Evolutionary conservation across 805 yeast species (phyloP), one percentile per base, ranked within the genome.

Genomic region (Yamadazyma ubonensis): DNA sequence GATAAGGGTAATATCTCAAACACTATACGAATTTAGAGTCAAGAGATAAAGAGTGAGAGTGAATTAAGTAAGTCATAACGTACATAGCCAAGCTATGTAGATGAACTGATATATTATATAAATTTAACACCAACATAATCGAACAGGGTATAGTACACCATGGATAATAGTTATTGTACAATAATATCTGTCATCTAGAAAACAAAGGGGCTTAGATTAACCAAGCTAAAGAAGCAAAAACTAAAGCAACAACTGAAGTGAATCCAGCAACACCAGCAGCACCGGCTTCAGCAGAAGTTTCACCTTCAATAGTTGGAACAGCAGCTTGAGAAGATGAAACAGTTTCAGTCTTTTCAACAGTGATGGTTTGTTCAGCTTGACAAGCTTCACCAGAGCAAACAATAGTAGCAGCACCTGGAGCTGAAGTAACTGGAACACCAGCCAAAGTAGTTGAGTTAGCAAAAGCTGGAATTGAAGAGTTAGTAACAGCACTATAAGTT

Each of bases 241-340:
- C 55, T 14, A 66, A 46, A 20, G 67, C 70, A 41, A 63, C 57
- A 11, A 63, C 61, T 39, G 67, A 46, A 22, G 58, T 49, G 33
- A 52, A 43, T 42, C 59, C 70, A 18, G 53, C 58, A 47, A 45
- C 46, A 31, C 50, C 59, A 21, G 50, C 34, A 58, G 51, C 57
- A 49, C 50, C 58, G 42, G 46, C 60, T 55, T 51, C 56, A 65
- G 62, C 35, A 26, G 48, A 41, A 27, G 41, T 41, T 18, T 36
- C 43, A 20, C 44, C 41, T 31, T 38, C 42, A 15, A 15, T 14
- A 12, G 54, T 54, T 17, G 55, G 53, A 27, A 67, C 59, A 6
- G 42, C 45, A 19, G 52, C 52, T 7, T 48, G 44, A 11, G 49
- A 43, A 21, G 29, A 35, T 11, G 44, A 41, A 31, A 43, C 21